Percentiles rank a stretch among this genome's conserved stretches.
Conservation (phyloP, 2,329 filamentous ascomycete species). For the Hypomyces rosellus region DNA sequence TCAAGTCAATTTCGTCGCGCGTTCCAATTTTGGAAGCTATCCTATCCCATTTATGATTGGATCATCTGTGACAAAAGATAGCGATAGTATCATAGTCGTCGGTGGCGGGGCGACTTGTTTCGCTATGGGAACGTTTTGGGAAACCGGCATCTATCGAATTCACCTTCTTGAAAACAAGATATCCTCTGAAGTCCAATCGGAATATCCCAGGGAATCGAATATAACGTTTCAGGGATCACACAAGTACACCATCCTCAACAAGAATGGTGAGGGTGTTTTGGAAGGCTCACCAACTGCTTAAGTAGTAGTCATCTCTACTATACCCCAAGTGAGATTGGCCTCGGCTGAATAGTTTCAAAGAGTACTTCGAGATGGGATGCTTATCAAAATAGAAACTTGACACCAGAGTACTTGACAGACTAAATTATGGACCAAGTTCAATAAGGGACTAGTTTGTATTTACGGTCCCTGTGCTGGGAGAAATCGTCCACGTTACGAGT, state of each 20-base stretch:
- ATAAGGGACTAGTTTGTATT: constrained; percentile 59
- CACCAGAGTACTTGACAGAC: constrained; percentile 57
- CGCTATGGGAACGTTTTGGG: constrained; percentile 85
- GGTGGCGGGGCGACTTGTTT: constrained; percentile 86
- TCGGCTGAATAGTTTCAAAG: constrained; percentile 52
- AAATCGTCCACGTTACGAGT: constrained; percentile 65
- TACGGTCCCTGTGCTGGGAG: constrained; percentile 67
- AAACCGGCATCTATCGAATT: constrained; percentile 50
- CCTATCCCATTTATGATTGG: constrained; percentile 63
- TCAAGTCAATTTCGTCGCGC: not conserved
- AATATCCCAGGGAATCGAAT: not conserved
- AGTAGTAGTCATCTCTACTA: constrained; percentile 20
- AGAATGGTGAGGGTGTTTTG: not conserved
- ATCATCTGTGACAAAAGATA: constrained; percentile 46
- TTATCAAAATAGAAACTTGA: constrained; percentile 64
- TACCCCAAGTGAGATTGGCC: constrained; percentile 48
- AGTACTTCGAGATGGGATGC: constrained; percentile 52
- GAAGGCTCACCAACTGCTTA: constrained; percentile 2
- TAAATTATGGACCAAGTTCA: constrained; percentile 55
- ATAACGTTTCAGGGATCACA: constrained; percentile 23
- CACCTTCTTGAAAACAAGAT: not conserved
- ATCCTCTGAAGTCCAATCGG: not conserved
- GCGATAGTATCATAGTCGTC: constrained; percentile 52
- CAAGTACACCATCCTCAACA: constrained; percentile 15
- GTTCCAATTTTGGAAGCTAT: not conserved